Percentiles rank a stretch among this genome's conserved stretches.
Evolutionary conservation across 805 yeast genomes (phyloP).

Genomic region (Kuraishia molischiana): DNA sequence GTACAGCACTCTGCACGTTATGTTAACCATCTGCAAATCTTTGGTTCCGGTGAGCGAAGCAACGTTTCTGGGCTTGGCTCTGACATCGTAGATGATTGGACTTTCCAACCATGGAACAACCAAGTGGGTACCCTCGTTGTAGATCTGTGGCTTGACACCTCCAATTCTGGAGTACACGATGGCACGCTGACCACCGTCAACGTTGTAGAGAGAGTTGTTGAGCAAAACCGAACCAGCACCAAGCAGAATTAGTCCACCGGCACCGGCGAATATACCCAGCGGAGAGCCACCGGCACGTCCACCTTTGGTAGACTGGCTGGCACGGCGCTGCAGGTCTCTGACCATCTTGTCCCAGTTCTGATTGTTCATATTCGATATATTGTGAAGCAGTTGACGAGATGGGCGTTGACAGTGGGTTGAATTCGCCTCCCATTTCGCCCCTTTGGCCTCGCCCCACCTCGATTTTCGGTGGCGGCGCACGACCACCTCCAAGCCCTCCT

Average conservation of each 20-base stretch:
- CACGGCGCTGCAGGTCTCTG: slow-evolving; percentile 35
- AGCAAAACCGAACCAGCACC: slow-evolving; percentile 47
- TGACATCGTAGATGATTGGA: slow-evolving; percentile 86
- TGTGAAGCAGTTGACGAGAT: too few relatives aligned
- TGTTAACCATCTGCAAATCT: slow-evolving; percentile 97
- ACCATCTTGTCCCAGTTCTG: slow-evolving; percentile 45
- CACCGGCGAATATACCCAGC: slow-evolving; percentile 48
- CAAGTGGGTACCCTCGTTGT: slow-evolving; percentile 91
- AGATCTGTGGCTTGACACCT: slow-evolving; percentile 78
- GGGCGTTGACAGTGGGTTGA: too few relatives aligned
- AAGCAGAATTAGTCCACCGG: slow-evolving; percentile 48
- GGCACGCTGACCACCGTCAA: slow-evolving; percentile 99
- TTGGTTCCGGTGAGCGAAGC: slow-evolving; percentile 96
- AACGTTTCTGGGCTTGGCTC: slow-evolving; percentile 95
- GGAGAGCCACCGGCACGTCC: slow-evolving; percentile 25
- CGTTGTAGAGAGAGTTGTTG: slow-evolving; percentile 62
- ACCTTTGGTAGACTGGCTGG: slow-evolving; percentile 28
- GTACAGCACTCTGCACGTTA: slow-evolving; percentile 95
- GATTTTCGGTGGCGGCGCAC: too few relatives aligned
- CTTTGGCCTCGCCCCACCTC: too few relatives aligned
- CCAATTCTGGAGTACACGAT: slow-evolving; percentile 81
- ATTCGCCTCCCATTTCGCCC: too few relatives aligned
- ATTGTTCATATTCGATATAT: slow-evolving; percentile 16
- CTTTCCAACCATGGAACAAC: slow-evolving; percentile 92
- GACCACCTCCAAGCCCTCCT: too few relatives aligned